Evolutionary conservation across 768 basidiomycete species (phyloP).

Genomic region (Coprinopsis marcescibilis): DNA sequence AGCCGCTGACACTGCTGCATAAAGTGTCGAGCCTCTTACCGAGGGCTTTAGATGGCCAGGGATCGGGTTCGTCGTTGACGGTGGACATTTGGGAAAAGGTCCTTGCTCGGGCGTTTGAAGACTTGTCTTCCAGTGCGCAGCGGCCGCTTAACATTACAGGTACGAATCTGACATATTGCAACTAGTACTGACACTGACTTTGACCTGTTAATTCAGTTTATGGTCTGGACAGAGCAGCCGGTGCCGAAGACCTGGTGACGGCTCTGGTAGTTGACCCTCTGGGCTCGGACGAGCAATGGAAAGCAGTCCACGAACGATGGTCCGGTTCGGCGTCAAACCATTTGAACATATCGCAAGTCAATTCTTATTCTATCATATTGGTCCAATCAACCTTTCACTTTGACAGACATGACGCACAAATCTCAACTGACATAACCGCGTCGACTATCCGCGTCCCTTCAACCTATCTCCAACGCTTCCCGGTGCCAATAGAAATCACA

Average conservation of each 20-base stretch:
- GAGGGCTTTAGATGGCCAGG: slow-evolving; percentile 27
- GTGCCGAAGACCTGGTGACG: slow-evolving; percentile 53
- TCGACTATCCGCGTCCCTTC: slow-evolving; percentile 34
- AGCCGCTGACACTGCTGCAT: slow-evolving; percentile 43
- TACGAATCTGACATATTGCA: slow-evolving; percentile 40
- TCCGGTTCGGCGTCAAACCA: slow-evolving; percentile 25
- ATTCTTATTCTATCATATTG: not conserved
- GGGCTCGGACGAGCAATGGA: slow-evolving; percentile 37
- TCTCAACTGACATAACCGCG: slow-evolving; percentile 8
- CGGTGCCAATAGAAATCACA: slow-evolving; percentile 41
- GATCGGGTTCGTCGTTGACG: slow-evolving; percentile 14
- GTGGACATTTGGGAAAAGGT: slow-evolving; percentile 43
- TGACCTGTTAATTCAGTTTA: slow-evolving; percentile 39
- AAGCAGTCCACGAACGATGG: slow-evolving; percentile 48
- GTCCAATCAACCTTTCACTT: slow-evolving; percentile 12
- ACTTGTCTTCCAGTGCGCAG: slow-evolving; percentile 25
- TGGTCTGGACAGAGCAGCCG: slow-evolving; percentile 49
- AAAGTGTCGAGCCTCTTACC: slow-evolving; percentile 43
- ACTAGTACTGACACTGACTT: slow-evolving; percentile 4
- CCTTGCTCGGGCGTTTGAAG: slow-evolving; percentile 29
- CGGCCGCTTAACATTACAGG: slow-evolving; percentile 38
- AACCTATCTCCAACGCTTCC: slow-evolving; percentile 52
- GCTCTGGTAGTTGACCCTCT: slow-evolving; percentile 72
- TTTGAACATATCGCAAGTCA: slow-evolving; percentile 28
- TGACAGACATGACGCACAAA: slow-evolving; percentile 22